Percentiles rank a stretch among this genome's conserved stretches.
These are phyloP conservation scores for Lathyrus tuberosus DNA, from an alignment of 306 rosid species.

Conservation along the genomic window DNA sequence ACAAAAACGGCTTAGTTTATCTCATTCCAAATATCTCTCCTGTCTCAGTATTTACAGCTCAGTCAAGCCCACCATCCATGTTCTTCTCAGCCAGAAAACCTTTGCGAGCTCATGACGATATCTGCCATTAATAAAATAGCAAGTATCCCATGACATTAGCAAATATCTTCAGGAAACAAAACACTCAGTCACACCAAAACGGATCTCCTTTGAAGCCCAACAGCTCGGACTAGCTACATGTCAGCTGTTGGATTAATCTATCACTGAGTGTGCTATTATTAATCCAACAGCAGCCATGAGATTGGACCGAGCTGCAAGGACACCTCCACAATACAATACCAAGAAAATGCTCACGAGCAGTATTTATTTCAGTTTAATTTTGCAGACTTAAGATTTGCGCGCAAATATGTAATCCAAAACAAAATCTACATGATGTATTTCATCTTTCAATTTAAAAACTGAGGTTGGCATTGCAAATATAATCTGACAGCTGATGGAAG, in stretches of 20 bases:
- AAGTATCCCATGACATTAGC: conserved; percentile 24
- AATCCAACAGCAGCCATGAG: background rate
- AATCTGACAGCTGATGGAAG: conserved; percentile 4
- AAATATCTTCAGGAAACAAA: background rate
- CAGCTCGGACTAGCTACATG: background rate
- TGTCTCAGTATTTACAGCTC: conserved; percentile 47
- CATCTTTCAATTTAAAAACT: background rate
- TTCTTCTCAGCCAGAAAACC: conserved; percentile 3
- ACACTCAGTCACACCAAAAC: background rate
- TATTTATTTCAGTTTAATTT: background rate
- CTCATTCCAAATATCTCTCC: conserved; percentile 32
- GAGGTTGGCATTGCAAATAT: background rate
- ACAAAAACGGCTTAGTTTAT: conserved; percentile 33
- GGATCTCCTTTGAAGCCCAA: background rate
- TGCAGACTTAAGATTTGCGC: too few species aligned
- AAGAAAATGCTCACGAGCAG: conserved; percentile 1
- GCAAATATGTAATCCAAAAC: background rate
- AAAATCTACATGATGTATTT: background rate
- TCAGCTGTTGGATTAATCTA: background rate
- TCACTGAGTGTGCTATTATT: background rate
- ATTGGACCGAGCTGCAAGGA: conserved; percentile 5
- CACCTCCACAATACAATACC: background rate
- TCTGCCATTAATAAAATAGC: conserved; percentile 45
- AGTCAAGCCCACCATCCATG: background rate
- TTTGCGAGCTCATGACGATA: conserved; percentile 17